Evolutionary conservation across 495 filamentous ascomycete genomes (phyloP).

Genomic region (Aspergillus avenaceus): DNA sequence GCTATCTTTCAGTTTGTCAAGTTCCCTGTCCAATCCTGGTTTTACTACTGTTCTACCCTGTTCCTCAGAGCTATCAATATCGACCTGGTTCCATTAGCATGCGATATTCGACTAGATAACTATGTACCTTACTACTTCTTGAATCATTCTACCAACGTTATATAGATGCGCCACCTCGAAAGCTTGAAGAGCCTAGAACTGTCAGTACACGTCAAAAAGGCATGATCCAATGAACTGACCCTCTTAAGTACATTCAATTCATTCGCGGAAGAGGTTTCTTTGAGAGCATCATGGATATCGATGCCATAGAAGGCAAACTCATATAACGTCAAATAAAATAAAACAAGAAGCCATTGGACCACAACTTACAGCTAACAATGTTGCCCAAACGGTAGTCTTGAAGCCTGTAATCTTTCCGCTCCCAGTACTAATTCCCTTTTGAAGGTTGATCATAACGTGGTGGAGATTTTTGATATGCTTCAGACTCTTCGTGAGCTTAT

Average conservation of each 20-base stretch:
- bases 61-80: conserved; percentile 75
- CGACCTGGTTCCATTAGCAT: conserved; percentile 49
- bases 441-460: conserved; percentile 63
- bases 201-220: conserved; percentile 7
- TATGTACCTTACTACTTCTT: conserved; percentile 47
- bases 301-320: conserved; percentile 66
- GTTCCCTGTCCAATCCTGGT: conserved; percentile 64
- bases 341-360: no score
- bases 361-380: conserved; percentile 47
- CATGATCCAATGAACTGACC: conserved; percentile 33
- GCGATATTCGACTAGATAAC: not conserved
- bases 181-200: conserved; percentile 28
- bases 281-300: conserved; percentile 62
- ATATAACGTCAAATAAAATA: conserved; percentile 20
- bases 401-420: conserved; percentile 54
- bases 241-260: conserved; percentile 53
- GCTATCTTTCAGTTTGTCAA: conserved; percentile 72
- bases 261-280: conserved; percentile 55
- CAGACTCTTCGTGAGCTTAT: conserved; percentile 58
- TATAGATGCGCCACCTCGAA: conserved; percentile 54
- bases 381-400: conserved; percentile 68
- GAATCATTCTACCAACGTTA: conserved; percentile 64
- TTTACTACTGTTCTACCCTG: conserved; percentile 71
- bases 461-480: conserved; percentile 77
- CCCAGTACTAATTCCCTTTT: conserved; percentile 67